These are phyloP conservation scores for Fragaria iinumae DNA, from an alignment of 306 rosid genomes.

Conservation along the genomic window DNA sequence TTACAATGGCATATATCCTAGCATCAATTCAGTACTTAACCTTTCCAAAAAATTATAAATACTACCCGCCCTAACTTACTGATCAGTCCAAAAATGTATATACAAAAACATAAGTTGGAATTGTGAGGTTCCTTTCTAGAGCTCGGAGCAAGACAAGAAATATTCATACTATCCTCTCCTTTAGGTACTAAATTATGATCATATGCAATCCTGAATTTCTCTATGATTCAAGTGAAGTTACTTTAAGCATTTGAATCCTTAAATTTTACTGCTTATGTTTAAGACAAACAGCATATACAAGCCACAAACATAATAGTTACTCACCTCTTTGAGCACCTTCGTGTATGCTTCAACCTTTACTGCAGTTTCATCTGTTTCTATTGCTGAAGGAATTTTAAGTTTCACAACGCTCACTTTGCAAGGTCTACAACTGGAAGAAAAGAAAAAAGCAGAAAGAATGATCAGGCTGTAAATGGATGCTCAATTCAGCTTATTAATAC, in stretches of 20 bases:
- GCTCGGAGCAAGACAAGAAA: background rate
- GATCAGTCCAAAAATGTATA: background rate
- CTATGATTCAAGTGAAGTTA: background rate
- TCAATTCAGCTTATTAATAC: no score
- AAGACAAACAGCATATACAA: background rate
- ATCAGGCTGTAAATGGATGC: no score
- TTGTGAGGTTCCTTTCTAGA: background rate
- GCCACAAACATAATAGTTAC: conserved; percentile 23
- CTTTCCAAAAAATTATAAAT: no score
- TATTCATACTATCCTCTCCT: background rate
- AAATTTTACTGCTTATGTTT: background rate
- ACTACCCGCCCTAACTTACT: no score
- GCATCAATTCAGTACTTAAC: no score
- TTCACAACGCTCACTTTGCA: no score
- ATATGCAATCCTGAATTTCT: background rate
- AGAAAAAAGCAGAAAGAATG: no score
- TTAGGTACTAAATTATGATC: background rate
- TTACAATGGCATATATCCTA: no score
- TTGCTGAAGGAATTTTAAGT: conserved; percentile 36
- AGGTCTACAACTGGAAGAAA: conserved; percentile 21
- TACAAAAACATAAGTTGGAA: background rate
- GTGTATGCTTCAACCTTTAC: conserved; percentile 76
- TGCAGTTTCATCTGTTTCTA: conserved; percentile 60
- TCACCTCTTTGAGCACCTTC: conserved; percentile 81
- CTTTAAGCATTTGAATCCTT: background rate